Evolutionary conservation across 257 asterid species (phyloP), one percentile per base, ranked within the genome.

Genomic region (Primulina tabacum): DNA sequence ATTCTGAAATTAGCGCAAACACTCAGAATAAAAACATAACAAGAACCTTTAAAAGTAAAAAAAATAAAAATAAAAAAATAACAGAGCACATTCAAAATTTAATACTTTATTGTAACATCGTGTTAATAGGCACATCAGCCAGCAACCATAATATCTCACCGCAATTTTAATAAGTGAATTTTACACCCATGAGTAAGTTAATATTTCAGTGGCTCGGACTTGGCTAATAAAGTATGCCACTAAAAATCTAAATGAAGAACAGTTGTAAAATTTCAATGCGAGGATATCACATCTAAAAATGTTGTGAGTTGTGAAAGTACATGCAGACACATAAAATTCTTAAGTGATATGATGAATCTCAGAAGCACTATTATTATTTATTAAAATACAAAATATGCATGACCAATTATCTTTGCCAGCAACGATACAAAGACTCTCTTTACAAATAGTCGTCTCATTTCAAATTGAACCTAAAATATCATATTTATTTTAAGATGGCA

Each of bases 1-100:
- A 94, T 83, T 80, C 99, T 94, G 92, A 71, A 79, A 77, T 30
- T 7, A 69, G 32, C 58, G 72, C 24, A 71, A 53, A 26, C 58
- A 64, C 56, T 75, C 62, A 38, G 58, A 65, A 62, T 64, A 38
- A 57, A 57, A 33, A 65, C 67, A 34, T 63, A 18, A 47, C 62
- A 75, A 30, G 43, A 70, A 60, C 57, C 58, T 62, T 17, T 21
- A 26, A 30, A 30, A 64, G 58, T 14, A 11, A 66, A 38, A 43
- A 32, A 12, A 35, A 11, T 58, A 38, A 43, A 32, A 12, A 35
- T 5, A 30, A 2, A 30, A 34, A 43, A 32, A 9, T 24, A 29
- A 32, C 7, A 12, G 18, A 62, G 16, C 63, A 57, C 74, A 55
- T 8, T 43, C 9, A 69, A 64, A 40, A 29, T 60, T 30, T 52